Evolutionary conservation across 1,284 basidiomycete species (phyloP), one percentile per base, ranked within the genome.

Genomic region (Retiboletus fuscus): DNA sequence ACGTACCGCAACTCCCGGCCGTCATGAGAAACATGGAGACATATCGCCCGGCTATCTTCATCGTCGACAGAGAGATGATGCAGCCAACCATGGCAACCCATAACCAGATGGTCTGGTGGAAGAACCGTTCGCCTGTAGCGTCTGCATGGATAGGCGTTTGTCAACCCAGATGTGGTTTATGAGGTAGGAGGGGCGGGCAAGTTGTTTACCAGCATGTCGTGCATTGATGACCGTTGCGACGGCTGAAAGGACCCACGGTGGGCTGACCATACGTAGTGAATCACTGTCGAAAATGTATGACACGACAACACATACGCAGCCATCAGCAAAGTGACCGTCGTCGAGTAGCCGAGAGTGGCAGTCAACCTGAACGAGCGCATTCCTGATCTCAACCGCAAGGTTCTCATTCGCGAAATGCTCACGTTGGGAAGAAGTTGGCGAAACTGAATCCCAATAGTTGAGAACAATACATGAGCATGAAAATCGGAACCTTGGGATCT

Each of bases 361-460:
- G 92, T 90, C 62, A 94, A 84, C 2, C 91, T 91, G 41, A 69
- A 71, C 64, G 5, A 4, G 22, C 68, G 2, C 18, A 57, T 58
- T 5, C 51, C 24, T 61, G 20, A 62, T 22, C 43, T n/a, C 11
- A 3, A 20, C n/a, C 8, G 51, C 5, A 60, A 24, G 28, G 30
- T 26, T 66, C 60, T 11, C 60, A 13, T 53, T 61, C 30, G 18
- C 18, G 11, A 61, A 18, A 24, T 8, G 82, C 86, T 66, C 73
- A 91, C 89, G 91, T 92, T 39, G 91, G 91, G 83, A 93, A 94
- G 84, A 92, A 94, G 75, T 90, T 89, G 64, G 91, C 87, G 79
- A 94, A 94, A 61, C 90, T 92, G 44, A 93, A 83, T 0, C 92
- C 92, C 13, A 94, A 75, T 22, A 90, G 78, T 74, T 90, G 87